Evolutionary conservation across 768 basidiomycete species (phyloP).

Genomic region (Phylloporus sp.): DNA sequence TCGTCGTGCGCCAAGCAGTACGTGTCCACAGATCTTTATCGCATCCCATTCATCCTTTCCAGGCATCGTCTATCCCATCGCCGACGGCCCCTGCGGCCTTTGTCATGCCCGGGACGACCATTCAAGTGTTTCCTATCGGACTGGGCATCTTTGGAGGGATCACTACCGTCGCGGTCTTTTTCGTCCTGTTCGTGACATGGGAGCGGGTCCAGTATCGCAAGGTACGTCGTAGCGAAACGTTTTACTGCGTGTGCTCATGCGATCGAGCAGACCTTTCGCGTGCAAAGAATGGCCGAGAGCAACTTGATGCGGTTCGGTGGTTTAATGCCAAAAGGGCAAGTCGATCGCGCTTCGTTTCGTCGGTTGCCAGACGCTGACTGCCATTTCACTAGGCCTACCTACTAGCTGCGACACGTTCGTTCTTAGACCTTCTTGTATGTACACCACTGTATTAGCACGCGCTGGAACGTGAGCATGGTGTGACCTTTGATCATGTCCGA

Average conservation of each 20-base stretch:
- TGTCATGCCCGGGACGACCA: constrained; percentile 62
- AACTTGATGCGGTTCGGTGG: constrained; percentile 57
- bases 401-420: constrained; percentile 5
- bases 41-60: no score
- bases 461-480: constrained; percentile 6
- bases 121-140: constrained; percentile 77
- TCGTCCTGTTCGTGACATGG: constrained; percentile 80
- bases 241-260: not conserved
- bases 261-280: constrained; percentile 58
- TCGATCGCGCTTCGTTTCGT: not conserved
- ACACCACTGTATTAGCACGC: no score
- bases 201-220: constrained; percentile 85
- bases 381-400: not conserved
- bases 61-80: constrained; percentile 28
- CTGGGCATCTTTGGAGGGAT: constrained; percentile 82
- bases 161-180: constrained; percentile 74
- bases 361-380: not conserved
- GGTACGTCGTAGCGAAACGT: constrained; percentile 36
- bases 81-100: constrained; percentile 37
- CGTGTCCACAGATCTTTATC: no score
- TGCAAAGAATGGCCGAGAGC: constrained; percentile 67
- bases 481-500: no score
- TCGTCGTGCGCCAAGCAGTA: constrained; percentile 22
- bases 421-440: constrained; percentile 2
- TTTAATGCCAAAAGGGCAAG: constrained; percentile 31